Evolutionary conservation across 768 basidiomycete genomes (phyloP).

Genomic region (Pleurotus eryngii): DNA sequence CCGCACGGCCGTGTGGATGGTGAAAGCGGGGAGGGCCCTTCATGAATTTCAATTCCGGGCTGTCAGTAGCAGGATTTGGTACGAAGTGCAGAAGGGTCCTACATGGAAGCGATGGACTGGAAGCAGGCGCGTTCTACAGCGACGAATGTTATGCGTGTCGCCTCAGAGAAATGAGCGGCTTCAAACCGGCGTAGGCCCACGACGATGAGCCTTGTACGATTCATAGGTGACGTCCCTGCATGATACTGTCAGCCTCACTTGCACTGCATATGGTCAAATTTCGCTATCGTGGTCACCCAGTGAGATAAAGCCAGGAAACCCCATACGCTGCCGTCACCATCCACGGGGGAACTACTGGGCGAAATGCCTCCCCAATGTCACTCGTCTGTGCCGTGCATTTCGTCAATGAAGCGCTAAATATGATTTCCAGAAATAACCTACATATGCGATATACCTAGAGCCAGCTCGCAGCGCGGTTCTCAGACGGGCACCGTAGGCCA

Average conservation of each 20-base stretch:
- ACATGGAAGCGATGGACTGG: constrained; percentile 83
- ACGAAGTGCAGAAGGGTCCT: constrained; percentile 21
- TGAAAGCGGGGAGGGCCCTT: constrained; percentile 82
- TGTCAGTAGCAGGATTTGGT: no score
- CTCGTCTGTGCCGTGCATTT: constrained; percentile 49
- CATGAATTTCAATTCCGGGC: not conserved
- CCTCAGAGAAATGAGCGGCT: constrained; percentile 67
- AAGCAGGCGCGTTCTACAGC: constrained; percentile 76
- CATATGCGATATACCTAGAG: constrained; percentile 76
- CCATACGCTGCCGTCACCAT: constrained; percentile 78
- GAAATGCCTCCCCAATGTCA: constrained; percentile 81
- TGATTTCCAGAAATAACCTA: constrained; percentile 24
- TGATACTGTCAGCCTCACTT: not conserved
- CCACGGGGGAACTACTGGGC: constrained; percentile 71
- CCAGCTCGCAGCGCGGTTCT: constrained; percentile 71
- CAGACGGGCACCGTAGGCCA: constrained; percentile 77
- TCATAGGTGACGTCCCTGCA: constrained; percentile 74
- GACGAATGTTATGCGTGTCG: constrained; percentile 62
- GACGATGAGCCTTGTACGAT: constrained; percentile 71
- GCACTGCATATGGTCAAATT: constrained; percentile 2
- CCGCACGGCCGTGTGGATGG: constrained; percentile 79
- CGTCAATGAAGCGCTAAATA: no score
- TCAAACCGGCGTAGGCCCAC: constrained; percentile 64
- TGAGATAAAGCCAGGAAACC: constrained; percentile 77
- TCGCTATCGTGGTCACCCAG: constrained; percentile 32